phyloP scores from a whole-genome alignment of 1,284 basidiomycete species.

The Fistulinella cinereoalba region DNA sequence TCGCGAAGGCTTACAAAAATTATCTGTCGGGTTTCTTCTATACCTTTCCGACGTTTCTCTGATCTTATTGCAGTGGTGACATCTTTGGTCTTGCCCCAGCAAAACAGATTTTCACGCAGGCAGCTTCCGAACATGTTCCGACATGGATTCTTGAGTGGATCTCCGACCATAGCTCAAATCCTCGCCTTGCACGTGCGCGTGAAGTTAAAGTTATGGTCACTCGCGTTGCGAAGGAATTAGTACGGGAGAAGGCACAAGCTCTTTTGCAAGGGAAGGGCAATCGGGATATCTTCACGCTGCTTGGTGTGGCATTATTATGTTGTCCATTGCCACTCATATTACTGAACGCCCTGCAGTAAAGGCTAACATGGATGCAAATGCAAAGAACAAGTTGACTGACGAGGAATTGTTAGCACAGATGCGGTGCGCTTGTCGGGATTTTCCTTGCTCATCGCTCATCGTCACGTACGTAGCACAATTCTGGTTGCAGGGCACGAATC shows the following conservation, averaged over 20 bases:
- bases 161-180: slow-evolving; percentile 34
- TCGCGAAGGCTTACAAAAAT: slow-evolving; percentile 35
- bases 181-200: slow-evolving; percentile 36
- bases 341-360: slow-evolving; percentile 39
- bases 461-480: slow-evolving; percentile 23
- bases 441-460: background rate
- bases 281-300: slow-evolving; percentile 41
- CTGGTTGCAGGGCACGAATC: slow-evolving; percentile 52
- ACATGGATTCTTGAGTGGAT: slow-evolving; percentile 35
- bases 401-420: slow-evolving; percentile 56
- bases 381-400: slow-evolving; percentile 42
- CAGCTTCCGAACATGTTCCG: slow-evolving; percentile 17
- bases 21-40: slow-evolving; percentile 30
- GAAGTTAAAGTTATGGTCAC: slow-evolving; percentile 24
- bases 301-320: slow-evolving; percentile 30
- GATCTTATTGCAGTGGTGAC: slow-evolving; percentile 11
- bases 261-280: slow-evolving; percentile 31
- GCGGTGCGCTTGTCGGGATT: slow-evolving; percentile 30
- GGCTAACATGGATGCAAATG: slow-evolving; percentile 48
- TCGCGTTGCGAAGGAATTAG: slow-evolving; percentile 37
- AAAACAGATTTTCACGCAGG: slow-evolving; percentile 16
- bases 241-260: slow-evolving; percentile 41
- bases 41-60: background rate
- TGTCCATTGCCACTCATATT: rapidly evolving
- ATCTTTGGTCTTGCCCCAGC: slow-evolving; percentile 19